phyloP scores from a whole-genome alignment of 1,139 yeast species.

The Geotrichum phurueaensis region DNA sequence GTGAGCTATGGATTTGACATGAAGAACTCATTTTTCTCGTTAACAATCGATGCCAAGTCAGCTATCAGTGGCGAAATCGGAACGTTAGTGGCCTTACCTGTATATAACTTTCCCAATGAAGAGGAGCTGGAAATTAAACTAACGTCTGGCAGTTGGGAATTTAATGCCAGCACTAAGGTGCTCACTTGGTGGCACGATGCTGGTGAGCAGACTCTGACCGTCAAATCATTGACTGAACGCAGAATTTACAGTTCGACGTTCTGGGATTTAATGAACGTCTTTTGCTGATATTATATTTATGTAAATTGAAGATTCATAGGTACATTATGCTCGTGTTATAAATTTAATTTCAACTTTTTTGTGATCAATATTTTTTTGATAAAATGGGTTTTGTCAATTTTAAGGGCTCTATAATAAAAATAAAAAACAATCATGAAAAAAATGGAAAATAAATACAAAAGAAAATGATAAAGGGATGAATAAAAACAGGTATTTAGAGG shows the following conservation, averaged over 20 bases:
- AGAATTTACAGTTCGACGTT: not conserved
- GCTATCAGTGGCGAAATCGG: constrained; percentile 28
- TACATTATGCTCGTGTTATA: too few relatives aligned
- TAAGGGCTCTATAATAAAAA: not conserved
- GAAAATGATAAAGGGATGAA: not conserved
- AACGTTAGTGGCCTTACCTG: constrained; percentile 61
- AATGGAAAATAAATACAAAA: not conserved
- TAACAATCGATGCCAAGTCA: constrained; percentile 38
- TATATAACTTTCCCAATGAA: constrained; percentile 53
- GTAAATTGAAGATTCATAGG: too few relatives aligned
- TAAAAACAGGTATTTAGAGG: not conserved
- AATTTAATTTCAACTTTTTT: too few relatives aligned
- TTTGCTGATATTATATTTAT: not conserved
- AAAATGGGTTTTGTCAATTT: not conserved
- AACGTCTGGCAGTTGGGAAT: constrained; percentile 48
- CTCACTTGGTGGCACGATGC: constrained; percentile 65
- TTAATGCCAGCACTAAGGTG: constrained; percentile 48
- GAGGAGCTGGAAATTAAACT: constrained; percentile 35
- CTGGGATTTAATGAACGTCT: not conserved
- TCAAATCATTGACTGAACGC: constrained; percentile 10
- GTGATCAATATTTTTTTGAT: too few relatives aligned
- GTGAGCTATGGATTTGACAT: constrained; percentile 30
- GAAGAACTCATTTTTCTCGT: constrained; percentile 27
- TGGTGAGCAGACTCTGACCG: constrained; percentile 35
- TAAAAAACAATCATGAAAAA: not conserved